Conservation (phyloP, 768 basidiomycete genomes). For the Boletellus ananas region DNA sequence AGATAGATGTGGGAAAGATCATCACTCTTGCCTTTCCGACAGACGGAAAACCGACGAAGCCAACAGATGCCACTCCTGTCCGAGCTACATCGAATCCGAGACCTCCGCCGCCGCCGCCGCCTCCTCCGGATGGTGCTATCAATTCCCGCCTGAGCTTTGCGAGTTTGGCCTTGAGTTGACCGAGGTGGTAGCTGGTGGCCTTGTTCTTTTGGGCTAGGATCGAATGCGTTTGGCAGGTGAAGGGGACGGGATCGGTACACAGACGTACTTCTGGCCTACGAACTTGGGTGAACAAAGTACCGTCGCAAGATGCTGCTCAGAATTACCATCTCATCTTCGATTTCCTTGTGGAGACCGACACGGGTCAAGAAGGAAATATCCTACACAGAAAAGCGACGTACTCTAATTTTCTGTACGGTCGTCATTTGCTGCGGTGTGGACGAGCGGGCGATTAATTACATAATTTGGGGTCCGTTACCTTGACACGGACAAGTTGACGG, state of each 20-base stretch:
- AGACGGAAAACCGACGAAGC: conserved; percentile 90
- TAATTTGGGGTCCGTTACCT: conserved; percentile 15
- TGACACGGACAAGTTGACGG: conserved; percentile 4
- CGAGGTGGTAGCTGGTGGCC: conserved; percentile 93
- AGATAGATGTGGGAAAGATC: conserved; percentile 3
- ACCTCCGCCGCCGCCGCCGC: conserved; percentile 79
- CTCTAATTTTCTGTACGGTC: conserved; percentile 89
- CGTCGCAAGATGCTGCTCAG: conserved; percentile 9
- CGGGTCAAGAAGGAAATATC: conserved; percentile 8
- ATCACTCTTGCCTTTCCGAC: conserved; percentile 71
- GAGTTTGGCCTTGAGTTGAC: conserved; percentile 96
- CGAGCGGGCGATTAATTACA: conserved; percentile 11
- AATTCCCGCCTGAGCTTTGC: conserved; percentile 96
- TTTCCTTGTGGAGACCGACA: conserved; percentile 51
- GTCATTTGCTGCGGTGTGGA: conserved; percentile 50
- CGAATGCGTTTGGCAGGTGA: conserved; percentile 10
- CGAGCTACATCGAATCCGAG: conserved; percentile 97
- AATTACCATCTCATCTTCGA: conserved; percentile 95
- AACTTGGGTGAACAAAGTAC: conserved; percentile 25
- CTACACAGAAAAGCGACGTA: conserved; percentile 29
- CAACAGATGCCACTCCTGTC: conserved; percentile 96
- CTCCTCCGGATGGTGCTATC: conserved; percentile 69
- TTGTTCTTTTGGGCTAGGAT: conserved; percentile 89
- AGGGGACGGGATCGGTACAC: conserved; percentile 7
- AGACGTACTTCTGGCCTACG: conserved; percentile 74